phyloP scores from a whole-genome alignment of 306 rosid genomes.

The Myrica gale region DNA sequence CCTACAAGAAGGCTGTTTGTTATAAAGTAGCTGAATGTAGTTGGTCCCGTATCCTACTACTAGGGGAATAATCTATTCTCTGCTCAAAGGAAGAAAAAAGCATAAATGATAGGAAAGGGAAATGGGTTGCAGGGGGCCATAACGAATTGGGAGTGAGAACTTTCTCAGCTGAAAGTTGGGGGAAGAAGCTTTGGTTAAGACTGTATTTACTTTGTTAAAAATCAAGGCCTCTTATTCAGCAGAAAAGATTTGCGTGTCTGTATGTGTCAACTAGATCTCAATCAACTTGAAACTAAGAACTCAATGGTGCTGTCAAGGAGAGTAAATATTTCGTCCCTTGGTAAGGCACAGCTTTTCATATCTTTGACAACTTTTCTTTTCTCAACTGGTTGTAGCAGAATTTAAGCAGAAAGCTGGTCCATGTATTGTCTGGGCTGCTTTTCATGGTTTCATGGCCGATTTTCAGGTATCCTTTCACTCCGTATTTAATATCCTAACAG shows the following conservation, averaged over 20 bases:
- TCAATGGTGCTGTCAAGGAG: not conserved
- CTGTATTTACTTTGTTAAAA: not conserved
- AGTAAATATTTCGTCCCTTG: not conserved
- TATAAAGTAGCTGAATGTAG: not conserved
- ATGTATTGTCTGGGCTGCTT: conserved; percentile 76
- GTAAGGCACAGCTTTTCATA: no score
- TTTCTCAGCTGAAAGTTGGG: not conserved
- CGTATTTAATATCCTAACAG: conserved; percentile 6
- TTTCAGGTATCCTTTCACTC: conserved; percentile 60
- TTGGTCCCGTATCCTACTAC: not conserved
- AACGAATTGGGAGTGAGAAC: not conserved
- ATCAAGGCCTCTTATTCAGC: not conserved
- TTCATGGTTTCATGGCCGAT: conserved; percentile 84
- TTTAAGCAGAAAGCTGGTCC: conserved; percentile 86
- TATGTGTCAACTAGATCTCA: not conserved
- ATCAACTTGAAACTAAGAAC: not conserved
- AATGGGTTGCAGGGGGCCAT: not conserved
- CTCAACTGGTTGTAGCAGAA: conserved; percentile 39
- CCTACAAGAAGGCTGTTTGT: not conserved
- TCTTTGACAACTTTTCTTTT: not conserved
- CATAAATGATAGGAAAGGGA: not conserved
- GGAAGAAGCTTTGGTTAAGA: not conserved
- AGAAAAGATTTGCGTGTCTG: not conserved
- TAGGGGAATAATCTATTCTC: not conserved
- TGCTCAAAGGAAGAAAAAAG: not conserved